Conservation (phyloP, 2,329 filamentous ascomycete species). For the Malbranchea zuffiana region DNA sequence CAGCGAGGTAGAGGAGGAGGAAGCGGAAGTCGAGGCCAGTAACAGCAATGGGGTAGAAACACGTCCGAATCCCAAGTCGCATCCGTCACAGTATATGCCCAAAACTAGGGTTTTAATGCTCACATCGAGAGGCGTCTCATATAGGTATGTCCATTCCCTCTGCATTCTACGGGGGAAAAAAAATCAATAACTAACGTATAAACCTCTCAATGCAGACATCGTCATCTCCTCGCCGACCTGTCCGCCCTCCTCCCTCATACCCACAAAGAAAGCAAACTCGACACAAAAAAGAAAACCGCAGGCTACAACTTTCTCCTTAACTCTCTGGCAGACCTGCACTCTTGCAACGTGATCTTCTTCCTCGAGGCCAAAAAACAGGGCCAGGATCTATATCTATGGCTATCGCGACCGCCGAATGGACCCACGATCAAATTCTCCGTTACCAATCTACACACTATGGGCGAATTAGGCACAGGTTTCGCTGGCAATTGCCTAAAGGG, state of each 20-base stretch:
- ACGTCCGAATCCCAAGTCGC: conserved; percentile 13
- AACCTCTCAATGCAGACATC: conserved; percentile 61
- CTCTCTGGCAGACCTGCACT: conserved; percentile 66
- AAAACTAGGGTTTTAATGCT: conserved; percentile 67
- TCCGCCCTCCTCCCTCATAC: conserved; percentile 80
- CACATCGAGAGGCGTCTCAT: conserved; percentile 84
- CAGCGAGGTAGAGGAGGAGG: conserved; percentile 48
- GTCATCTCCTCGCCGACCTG: conserved; percentile 84
- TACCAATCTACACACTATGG: conserved; percentile 76
- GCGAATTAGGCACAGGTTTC: conserved; percentile 71
- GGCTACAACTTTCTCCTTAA: conserved; percentile 63
- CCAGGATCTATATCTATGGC: conserved; percentile 89
- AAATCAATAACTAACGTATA: no score
- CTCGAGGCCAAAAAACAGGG: conserved; percentile 83
- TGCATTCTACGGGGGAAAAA: no score
- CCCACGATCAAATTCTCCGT: conserved; percentile 51
- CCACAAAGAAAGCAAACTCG: conserved; percentile 90
- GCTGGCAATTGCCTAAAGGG: conserved; percentile 95
- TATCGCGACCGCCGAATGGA: conserved; percentile 80
- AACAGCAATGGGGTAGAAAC: conserved; percentile 20
- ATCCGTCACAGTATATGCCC: conserved; percentile 22
- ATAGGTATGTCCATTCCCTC: conserved; percentile 59
- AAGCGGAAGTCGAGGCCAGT: conserved; percentile 34
- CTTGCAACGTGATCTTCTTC: conserved; percentile 89
- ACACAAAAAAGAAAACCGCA: conserved; percentile 67